Percentiles rank a stretch among this genome's conserved stretches.
phyloP scores from a whole-genome alignment of 2,329 filamentous ascomycete species.

The Didymella arachidicola region DNA sequence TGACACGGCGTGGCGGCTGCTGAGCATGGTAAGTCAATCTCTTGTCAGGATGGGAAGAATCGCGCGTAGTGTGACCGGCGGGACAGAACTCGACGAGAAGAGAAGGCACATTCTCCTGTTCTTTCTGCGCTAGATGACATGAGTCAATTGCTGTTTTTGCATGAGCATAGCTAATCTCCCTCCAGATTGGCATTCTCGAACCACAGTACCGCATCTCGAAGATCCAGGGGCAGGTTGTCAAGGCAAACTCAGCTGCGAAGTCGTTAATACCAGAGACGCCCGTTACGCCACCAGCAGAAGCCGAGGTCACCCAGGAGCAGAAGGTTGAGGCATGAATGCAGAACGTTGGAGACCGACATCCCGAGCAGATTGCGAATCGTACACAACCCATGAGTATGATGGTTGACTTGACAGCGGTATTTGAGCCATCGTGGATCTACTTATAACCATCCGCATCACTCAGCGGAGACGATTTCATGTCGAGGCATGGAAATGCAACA shows the following conservation, averaged over 20 bases:
- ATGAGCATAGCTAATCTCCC: slow-evolving; percentile 1
- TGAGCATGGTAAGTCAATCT: slow-evolving; percentile 69
- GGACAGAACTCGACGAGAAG: background rate
- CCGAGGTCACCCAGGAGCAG: slow-evolving; percentile 19
- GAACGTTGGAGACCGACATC: too few species aligned
- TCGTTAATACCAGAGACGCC: slow-evolving; percentile 33
- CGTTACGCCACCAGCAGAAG: slow-evolving; percentile 12
- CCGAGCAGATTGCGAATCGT: too few species aligned
- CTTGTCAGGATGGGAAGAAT: background rate
- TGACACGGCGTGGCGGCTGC: slow-evolving; percentile 84
- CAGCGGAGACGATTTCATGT: background rate
- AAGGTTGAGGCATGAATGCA: slow-evolving; percentile 12
- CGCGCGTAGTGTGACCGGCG: background rate
- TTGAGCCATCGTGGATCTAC: too few species aligned
- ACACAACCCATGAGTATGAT: too few species aligned
- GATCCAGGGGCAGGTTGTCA: slow-evolving; percentile 43
- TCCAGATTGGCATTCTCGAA: slow-evolving; percentile 48
- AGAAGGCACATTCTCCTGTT: background rate
- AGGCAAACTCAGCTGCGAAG: slow-evolving; percentile 42
- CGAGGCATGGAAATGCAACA: too few species aligned
- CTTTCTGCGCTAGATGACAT: background rate
- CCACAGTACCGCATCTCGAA: slow-evolving; percentile 47
- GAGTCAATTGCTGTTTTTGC: background rate
- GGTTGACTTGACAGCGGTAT: too few species aligned
- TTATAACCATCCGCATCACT: background rate